A percentile compares a stretch with the other conserved stretches of the same genome.
These are phyloP conservation scores for Verticillium alfalfae DNA, from an alignment of 2,329 filamentous ascomycete species.

Conservation along the genomic window DNA sequence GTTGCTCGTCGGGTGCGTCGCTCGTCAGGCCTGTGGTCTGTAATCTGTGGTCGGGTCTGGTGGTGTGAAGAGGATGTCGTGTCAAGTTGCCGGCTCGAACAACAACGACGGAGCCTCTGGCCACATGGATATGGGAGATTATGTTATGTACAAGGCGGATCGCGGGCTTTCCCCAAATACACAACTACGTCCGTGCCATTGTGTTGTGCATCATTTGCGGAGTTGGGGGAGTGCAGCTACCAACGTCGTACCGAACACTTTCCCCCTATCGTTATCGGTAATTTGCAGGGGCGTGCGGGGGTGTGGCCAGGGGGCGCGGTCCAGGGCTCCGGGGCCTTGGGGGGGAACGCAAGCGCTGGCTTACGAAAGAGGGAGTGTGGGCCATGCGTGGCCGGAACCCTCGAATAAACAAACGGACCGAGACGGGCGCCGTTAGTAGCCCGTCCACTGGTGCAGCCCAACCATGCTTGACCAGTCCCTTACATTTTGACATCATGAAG, in stretches of 20 bases:
- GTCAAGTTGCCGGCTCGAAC: background rate
- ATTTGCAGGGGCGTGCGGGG: background rate
- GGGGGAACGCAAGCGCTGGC: too few relatives aligned
- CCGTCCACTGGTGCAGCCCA: too few relatives aligned
- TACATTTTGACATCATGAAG: too few relatives aligned
- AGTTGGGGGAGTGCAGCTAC: background rate
- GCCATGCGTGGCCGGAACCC: too few relatives aligned
- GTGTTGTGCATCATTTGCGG: background rate
- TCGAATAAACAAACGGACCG: too few relatives aligned
- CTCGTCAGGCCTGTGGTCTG: background rate
- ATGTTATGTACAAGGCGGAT: constrained; percentile 1
- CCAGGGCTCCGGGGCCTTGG: too few relatives aligned
- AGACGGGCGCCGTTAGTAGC: too few relatives aligned
- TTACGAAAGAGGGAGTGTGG: too few relatives aligned
- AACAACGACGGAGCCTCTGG: background rate
- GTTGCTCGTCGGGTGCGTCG: background rate
- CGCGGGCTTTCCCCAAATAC: background rate
- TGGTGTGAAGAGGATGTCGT: background rate
- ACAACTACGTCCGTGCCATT: background rate
- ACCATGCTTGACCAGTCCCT: too few relatives aligned
- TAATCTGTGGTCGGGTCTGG: background rate
- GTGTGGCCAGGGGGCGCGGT: background rate
- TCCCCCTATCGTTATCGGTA: background rate
- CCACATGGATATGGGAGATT: background rate
- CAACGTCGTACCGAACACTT: background rate